Percentiles rank a stretch among this genome's conserved stretches.
Evolutionary conservation across 371 early-diverging fungal genomes (phyloP).

Genomic region (Dinochytrium kinnereticum): DNA sequence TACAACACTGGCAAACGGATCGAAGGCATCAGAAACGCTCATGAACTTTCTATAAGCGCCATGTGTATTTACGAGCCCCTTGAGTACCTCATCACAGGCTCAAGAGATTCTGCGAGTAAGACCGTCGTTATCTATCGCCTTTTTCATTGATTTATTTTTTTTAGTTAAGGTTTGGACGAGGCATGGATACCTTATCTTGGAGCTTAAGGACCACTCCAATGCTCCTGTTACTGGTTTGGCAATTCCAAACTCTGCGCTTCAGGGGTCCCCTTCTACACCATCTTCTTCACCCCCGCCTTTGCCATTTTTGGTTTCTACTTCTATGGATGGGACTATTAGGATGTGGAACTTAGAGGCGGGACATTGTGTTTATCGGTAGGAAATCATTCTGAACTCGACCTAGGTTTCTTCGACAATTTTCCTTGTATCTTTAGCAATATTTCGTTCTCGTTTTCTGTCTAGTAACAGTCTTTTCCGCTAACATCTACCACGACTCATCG

Average conservation of each 20-base stretch:
- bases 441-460: too few relatives aligned
- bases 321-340: constrained; percentile 85
- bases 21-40: constrained; percentile 42
- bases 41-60: constrained; percentile 50
- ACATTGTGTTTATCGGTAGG: constrained; percentile 58
- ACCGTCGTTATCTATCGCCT: neutral
- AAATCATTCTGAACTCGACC: neutral
- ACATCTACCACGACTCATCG: too few relatives aligned
- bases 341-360: constrained; percentile 97
- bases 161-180: constrained; percentile 55
- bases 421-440: neutral
- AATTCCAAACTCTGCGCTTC: neutral
- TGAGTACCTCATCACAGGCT: constrained; percentile 52
- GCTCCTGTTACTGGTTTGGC: constrained; percentile 47
- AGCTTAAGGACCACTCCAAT: constrained; percentile 49
- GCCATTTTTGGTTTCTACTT: constrained; percentile 51
- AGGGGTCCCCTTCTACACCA: too few relatives aligned
- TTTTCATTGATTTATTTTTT: neutral
- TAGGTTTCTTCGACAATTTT: neutral
- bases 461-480: too few relatives aligned
- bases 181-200: constrained; percentile 46
- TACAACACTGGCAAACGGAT: constrained; percentile 45
- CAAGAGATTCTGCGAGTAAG: constrained; percentile 51
- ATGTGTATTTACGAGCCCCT: constrained; percentile 48
- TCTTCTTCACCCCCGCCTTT: neutral